Percentiles rank a stretch among this genome's conserved stretches.
phyloP scores from a whole-genome alignment of 306 rosid species.

The Acacia acuminata region DNA sequence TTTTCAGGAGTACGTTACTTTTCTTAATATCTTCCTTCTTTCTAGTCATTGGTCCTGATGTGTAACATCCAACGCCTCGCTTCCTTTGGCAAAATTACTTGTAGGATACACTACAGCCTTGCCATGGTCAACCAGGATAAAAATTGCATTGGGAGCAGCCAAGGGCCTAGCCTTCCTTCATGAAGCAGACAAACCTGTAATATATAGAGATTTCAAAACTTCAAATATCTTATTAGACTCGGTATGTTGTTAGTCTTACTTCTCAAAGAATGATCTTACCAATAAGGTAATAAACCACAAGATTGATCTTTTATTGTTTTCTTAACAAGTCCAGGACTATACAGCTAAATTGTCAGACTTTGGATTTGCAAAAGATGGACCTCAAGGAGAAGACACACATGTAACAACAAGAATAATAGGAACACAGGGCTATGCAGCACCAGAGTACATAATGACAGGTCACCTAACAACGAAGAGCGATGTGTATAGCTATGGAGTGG shows the following conservation, averaged over 20 bases:
- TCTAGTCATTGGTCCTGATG: neutral
- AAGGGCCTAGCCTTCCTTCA: slow-evolving; percentile 80
- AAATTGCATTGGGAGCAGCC: slow-evolving; percentile 74
- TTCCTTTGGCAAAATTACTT: neutral
- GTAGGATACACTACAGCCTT: slow-evolving; percentile 66
- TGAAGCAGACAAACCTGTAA: slow-evolving; percentile 72
- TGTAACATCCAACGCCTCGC: neutral
- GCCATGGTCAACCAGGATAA: slow-evolving; percentile 84
- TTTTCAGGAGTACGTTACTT: slow-evolving; percentile 65
- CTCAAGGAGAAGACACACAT: slow-evolving; percentile 69
- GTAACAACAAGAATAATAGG: slow-evolving; percentile 72
- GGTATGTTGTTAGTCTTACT: slow-evolving; percentile 39
- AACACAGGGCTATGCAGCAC: slow-evolving; percentile 71
- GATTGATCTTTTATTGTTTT: neutral
- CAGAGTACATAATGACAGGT: slow-evolving; percentile 73
- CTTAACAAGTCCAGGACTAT: slow-evolving; percentile 52
- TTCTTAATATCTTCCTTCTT: neutral
- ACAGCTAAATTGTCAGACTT: slow-evolving; percentile 79
- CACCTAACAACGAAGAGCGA: slow-evolving; percentile 81
- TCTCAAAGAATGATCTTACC: neutral
- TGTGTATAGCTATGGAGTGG: slow-evolving; percentile 86
- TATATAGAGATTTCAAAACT: slow-evolving; percentile 84
- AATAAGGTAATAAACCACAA: neutral
- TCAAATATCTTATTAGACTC: slow-evolving; percentile 81
- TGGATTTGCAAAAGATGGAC: slow-evolving; percentile 83